phyloP scores from a whole-genome alignment of 495 filamentous ascomycete species.

The Xylaria scruposa region DNA sequence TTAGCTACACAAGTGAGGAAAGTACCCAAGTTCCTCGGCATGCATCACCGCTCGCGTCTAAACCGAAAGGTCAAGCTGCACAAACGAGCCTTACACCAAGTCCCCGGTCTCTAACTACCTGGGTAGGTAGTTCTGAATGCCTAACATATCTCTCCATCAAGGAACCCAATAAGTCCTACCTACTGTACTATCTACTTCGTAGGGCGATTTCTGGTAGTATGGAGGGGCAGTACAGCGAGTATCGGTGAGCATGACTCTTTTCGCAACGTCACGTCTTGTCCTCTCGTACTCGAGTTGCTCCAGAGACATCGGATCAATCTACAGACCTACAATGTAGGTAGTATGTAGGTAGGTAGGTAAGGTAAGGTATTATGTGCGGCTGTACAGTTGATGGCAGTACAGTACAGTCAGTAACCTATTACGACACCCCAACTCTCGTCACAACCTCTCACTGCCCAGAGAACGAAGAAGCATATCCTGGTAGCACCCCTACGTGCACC shows the following conservation, averaged over 20 bases:
- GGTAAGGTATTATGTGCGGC: background rate
- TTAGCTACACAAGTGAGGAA: background rate
- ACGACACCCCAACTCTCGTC: slow-evolving; percentile 24
- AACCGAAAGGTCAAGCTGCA: background rate
- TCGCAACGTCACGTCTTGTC: background rate
- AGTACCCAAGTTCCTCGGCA: slow-evolving; percentile 2
- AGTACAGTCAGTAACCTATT: background rate
- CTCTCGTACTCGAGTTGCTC: background rate
- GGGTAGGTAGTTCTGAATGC: too few relatives aligned
- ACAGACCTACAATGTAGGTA: background rate
- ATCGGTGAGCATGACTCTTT: background rate
- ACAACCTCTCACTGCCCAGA: slow-evolving; percentile 39
- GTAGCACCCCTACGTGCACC: slow-evolving; percentile 26
- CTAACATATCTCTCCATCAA: background rate
- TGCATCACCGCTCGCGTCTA: background rate
- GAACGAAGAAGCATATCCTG: slow-evolving; percentile 35
- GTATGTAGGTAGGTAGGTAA: too few relatives aligned
- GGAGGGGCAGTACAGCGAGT: background rate
- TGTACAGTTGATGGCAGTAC: slow-evolving; percentile 7
- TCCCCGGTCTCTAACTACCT: too few relatives aligned
- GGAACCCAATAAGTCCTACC: background rate
- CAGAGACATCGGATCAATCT: background rate
- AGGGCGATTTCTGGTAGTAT: background rate
- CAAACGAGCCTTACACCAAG: background rate
- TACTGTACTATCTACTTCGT: background rate